Base-by-base conservation (phyloP, 2,329 filamentous ascomycete genomes). In the Trichoderma brevicompactum region DNA sequence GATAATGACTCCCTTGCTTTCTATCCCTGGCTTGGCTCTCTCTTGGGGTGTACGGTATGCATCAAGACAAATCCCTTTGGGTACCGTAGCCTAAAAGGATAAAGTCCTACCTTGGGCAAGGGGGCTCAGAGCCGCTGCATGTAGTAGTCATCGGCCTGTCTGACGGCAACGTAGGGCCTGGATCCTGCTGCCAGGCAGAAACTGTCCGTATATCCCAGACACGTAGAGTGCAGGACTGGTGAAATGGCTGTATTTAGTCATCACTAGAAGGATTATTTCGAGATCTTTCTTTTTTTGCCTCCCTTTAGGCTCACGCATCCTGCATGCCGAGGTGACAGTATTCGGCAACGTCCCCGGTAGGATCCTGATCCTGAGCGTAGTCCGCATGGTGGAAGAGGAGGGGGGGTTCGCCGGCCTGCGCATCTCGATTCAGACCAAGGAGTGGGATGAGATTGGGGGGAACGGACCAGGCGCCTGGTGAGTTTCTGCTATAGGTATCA, bases 181-280 rank as follows among this genome's bases (percentile, higher is more conserved):
- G 13, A 43, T 40, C 46, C 59, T 62, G 49, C 10, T 41, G n/a
- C 48, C 19, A 62, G 59, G 59, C 59, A 62, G 59, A 62, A 53
- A 46, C 49, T 7, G 41, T 48, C 58, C 7, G 38, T 52, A 19
- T 52, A 17, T 10, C n/a, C 13, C 36, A 41, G 9, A 12, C 15
- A 41, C 13, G 36, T 13, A 41, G 23, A 44, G 56, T 44, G 46
- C 17, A 50, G 56, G 56, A 60, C 46, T 52, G 48, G 3, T 13
- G 5, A 13, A 40, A 40, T 52, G 10, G 40, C 15, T 32, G 48
- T 32, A 7, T 23, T 32, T 50, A 61, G 58, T 43, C 58, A 61
- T 36, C 36, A 2, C 28, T 6, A 9, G 15, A 7, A 62, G 40
- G 49, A 54, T 44, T 38, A 19, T 62, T 53, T 50, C 46, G n/a